Evolutionary conservation across 352 stramenopile genomes (phyloP).

Genomic region (Bremia lactucae): DNA sequence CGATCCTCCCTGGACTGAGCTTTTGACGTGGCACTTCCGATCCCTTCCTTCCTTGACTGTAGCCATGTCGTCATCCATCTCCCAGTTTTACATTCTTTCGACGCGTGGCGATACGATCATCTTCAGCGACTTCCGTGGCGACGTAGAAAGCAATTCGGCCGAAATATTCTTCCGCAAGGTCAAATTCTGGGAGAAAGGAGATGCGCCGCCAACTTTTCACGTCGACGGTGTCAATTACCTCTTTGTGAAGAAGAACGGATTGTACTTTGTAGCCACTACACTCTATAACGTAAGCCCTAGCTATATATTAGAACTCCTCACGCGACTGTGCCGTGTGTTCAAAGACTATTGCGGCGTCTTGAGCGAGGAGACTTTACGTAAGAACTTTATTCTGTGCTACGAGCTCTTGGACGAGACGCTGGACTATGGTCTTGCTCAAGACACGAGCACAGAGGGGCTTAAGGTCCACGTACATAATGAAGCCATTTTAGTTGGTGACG

Average conservation of each 20-base stretch:
- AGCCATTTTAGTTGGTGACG: constrained; percentile 89
- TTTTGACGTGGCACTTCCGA: constrained; percentile 13
- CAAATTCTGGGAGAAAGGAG: constrained; percentile 97
- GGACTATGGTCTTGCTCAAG: constrained; percentile 98
- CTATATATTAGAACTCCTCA: constrained; percentile 94
- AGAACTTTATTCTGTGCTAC: constrained; percentile 99
- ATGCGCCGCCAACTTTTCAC: constrained; percentile 94
- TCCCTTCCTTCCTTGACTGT: background rate
- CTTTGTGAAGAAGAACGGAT: constrained; percentile 95
- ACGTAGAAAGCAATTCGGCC: constrained; percentile 75
- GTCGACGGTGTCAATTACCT: constrained; percentile 97
- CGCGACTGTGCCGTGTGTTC: constrained; percentile 91
- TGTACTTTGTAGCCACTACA: constrained; percentile 97
- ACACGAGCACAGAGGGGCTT: constrained; percentile 95
- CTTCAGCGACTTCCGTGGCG: constrained; percentile 92
- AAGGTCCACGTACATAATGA: constrained; percentile 98
- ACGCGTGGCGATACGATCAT: constrained; percentile 98
- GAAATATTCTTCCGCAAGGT: constrained; percentile 99
- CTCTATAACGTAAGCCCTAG: constrained; percentile 93
- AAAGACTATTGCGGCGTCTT: constrained; percentile 99
- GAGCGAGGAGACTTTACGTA: constrained; percentile 96
- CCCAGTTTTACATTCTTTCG: constrained; percentile 98
- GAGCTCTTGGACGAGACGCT: constrained; percentile 98
- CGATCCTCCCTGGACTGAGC: constrained; percentile 4
- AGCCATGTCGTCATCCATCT: constrained; percentile 73